Base-by-base conservation (phyloP, 257 asterid species). In the Mentha longifolia region DNA sequence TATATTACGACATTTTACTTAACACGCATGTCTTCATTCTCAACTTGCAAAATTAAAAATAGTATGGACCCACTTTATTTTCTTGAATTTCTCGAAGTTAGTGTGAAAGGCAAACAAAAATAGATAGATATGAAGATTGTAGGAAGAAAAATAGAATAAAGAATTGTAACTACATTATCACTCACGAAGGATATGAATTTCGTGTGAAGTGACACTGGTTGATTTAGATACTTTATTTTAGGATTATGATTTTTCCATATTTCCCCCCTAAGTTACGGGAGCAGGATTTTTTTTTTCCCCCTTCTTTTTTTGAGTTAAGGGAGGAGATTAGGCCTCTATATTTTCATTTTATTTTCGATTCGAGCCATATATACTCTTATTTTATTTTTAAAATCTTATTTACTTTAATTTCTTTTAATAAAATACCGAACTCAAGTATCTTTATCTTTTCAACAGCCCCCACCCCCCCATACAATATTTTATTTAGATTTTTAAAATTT, bases 11-110 rank as follows among this genome's bases (percentile, higher is more conserved):
- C 81, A 82, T 84, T 87, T 85, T 84, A 80, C 90, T 78, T 75
- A 84, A 84, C 66, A 69, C 80, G 85, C 74, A 76, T 87, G 94
- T 89, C 92, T 74, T 84, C 84, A 76, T 84, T 77, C 83, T 75
- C 96, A 80, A 83, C 85, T 83, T 78, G 87, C 37, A 12, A 52
- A 25, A 72, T 19, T 22, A 65, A 58, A 67, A 31, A 58, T 17
- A 30, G 11, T 0, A 75, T 46, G 80, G 83, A 12, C 85, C 90
- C 79, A 66, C 46, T 67, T 71, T 64, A 78, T 73, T 71, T 75
- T 73, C 52, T 70, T 14, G 25, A 22, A 73, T 72, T 43, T 28
- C 47, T 11, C 42, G 41, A 71, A 31, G 17, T 15, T 47, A 22
- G 37, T 58, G 25, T 65, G 62, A 62, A 67, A 70, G 67, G 20